Percentiles rank a stretch among this genome's conserved stretches.
These are phyloP conservation scores for Hyaloscypha variabilis DNA, from an alignment of 495 filamentous ascomycete genomes.

Conservation along the genomic window DNA sequence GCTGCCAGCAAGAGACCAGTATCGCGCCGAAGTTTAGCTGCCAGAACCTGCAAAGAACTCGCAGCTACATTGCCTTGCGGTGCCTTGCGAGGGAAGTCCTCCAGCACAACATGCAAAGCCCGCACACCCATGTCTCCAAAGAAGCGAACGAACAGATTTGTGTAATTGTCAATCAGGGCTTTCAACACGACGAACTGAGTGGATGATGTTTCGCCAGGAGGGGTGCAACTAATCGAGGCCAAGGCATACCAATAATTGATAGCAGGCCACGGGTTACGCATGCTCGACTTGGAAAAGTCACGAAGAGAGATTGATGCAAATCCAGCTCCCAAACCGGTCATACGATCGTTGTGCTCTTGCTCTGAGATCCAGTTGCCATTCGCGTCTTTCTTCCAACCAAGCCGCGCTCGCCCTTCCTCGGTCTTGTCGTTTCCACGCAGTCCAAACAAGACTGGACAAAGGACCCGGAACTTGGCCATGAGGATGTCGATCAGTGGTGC, in stretches of 20 bases:
- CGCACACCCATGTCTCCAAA: conserved; percentile 74
- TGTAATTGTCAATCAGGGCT: conserved; percentile 72
- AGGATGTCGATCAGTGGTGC: conserved; percentile 80
- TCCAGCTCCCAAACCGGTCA: conserved; percentile 83
- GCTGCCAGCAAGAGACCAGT: conserved; percentile 39
- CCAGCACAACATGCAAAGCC: conserved; percentile 63
- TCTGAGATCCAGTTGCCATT: conserved; percentile 60
- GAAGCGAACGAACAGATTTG: conserved; percentile 69
- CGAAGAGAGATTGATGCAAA: conserved; percentile 80
- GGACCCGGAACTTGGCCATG: conserved; percentile 80
- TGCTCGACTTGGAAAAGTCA: conserved; percentile 68
- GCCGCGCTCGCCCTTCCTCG: conserved; percentile 60
- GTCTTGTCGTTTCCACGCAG: conserved; percentile 77
- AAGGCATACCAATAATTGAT: conserved; percentile 79
- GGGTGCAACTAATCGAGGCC: conserved; percentile 72
- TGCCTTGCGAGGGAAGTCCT: conserved; percentile 66
- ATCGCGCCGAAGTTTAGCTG: conserved; percentile 59
- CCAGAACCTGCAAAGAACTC: conserved; percentile 60
- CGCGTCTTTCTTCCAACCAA: conserved; percentile 75
- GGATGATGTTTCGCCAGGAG: conserved; percentile 63
- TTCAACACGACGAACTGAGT: conserved; percentile 82
- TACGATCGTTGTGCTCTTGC: conserved; percentile 73
- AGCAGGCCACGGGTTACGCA: conserved; percentile 77
- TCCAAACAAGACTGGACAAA: conserved; percentile 87
- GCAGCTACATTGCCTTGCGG: conserved; percentile 49